These are phyloP conservation scores for Teunomyces kruisii DNA, from an alignment of 805 yeast genomes.

Conservation along the genomic window DNA sequence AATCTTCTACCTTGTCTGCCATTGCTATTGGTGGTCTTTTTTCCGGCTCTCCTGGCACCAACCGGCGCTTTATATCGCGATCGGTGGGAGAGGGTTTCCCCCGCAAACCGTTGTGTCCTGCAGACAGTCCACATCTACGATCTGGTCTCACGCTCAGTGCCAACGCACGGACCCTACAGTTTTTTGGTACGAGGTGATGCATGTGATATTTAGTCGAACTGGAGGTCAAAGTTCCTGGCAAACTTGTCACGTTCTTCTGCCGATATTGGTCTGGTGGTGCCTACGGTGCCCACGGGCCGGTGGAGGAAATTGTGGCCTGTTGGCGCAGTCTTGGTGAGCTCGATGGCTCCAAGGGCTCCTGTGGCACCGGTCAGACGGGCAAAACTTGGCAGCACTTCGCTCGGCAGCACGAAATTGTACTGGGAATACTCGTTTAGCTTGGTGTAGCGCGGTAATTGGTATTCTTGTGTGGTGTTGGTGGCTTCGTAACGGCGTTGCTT, in stretches of 20 bases:
- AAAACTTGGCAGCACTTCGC: background rate
- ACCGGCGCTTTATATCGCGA: background rate
- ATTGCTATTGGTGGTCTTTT: background rate
- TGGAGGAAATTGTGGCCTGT: background rate
- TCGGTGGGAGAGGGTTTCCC: background rate
- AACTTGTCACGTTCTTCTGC: constrained; percentile 1
- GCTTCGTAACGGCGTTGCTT: constrained; percentile 23
- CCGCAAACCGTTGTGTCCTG: background rate
- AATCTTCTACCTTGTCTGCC: constrained; percentile 12
- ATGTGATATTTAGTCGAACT: constrained; percentile 1
- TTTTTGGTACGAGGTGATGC: background rate
- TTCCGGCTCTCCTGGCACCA: background rate
- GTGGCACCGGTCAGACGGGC: background rate
- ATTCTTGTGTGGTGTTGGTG: constrained; percentile 7
- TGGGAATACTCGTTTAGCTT: constrained; percentile 7
- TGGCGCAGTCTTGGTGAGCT: background rate
- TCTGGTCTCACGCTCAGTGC: too few species aligned
- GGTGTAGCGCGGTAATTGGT: constrained; percentile 21
- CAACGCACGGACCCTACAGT: too few species aligned
- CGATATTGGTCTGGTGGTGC: background rate
- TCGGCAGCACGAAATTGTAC: constrained; percentile 3
- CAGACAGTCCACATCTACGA: too few species aligned
- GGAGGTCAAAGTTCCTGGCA: constrained; percentile 2
- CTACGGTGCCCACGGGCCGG: background rate
- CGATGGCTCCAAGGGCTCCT: background rate